Evolutionary conservation across 169 alveolate genomes (phyloP), one percentile per base, ranked within the genome.

Genomic region (Cryptosporidium sp.): DNA sequence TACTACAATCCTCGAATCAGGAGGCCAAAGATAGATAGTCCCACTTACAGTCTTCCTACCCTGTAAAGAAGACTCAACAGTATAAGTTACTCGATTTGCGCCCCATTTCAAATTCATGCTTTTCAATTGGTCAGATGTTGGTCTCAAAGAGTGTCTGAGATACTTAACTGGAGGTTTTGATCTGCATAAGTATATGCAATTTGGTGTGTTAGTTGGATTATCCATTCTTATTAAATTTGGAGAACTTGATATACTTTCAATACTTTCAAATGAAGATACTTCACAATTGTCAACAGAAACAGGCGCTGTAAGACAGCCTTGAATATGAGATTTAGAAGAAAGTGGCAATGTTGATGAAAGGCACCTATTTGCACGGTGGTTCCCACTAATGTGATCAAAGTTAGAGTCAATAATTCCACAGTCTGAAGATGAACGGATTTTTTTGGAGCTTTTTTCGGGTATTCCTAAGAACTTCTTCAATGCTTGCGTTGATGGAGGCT

Each of bases 11-110:
- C 96, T 96, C n/a, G 96, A 91, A 86, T 94, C 95, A 35, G 93
- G 92, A 26, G 97, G 95, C 99, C 99, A 98, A 44, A 97, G 92
- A 92, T 96, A 98, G 1, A 98, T 94, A 48, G 96, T 92, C 16
- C 98, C 98, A 61, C 91, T 92, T 33, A 97, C 95, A 69, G 98
- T 94, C 91, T 97, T 95, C 53, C 94, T 94, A 0, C 99, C 99
- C 93, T 96, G 97, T 44, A 95, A 91, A 29, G 97, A 72, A 21
- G 98, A 95, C 31, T 93, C 94, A 52, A 96, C 98, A 9, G 97
- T 85, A 73, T 95, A 97, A 52, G 96, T 95, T 23, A 97, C 95
- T 80, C 93, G 75, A 86, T 97, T 97, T 18, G 95, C 95, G 31
- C 98, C 98, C 92, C 94, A 94, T 91, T 96, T 94, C 71, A 97